phyloP scores from a whole-genome alignment of 768 basidiomycete species.

The Ramaria sp. region DNA sequence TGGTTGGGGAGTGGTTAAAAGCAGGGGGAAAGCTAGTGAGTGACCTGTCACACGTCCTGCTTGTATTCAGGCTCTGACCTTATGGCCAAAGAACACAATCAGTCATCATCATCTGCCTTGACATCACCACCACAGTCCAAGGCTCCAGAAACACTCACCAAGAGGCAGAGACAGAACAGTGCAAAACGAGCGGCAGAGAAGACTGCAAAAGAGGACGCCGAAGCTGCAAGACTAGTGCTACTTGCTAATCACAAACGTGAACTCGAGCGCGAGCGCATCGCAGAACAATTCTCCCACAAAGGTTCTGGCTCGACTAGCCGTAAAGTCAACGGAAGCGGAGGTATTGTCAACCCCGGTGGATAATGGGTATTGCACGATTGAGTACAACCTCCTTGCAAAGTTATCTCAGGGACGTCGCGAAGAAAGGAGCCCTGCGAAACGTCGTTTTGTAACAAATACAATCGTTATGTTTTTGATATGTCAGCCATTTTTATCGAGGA shows the following conservation, averaged over 20 bases:
- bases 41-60: constrained; percentile 3
- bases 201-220: constrained; percentile 42
- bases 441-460: too few relatives aligned
- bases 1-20: constrained; percentile 66
- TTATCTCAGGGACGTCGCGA: too few relatives aligned
- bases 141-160: constrained; percentile 40
- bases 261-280: constrained; percentile 42
- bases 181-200: constrained; percentile 48
- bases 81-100: neutral
- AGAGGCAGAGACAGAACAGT: constrained; percentile 62
- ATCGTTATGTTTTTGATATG: too few relatives aligned
- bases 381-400: too few relatives aligned
- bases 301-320: neutral
- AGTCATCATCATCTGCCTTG: neutral
- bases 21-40: constrained; percentile 29
- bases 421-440: too few relatives aligned
- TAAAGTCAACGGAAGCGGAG: constrained; percentile 14
- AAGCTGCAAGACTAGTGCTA: constrained; percentile 35
- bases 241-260: constrained; percentile 52
- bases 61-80: neutral
- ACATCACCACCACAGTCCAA: constrained; percentile 16
- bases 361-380: too few relatives aligned
- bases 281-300: constrained; percentile 18
- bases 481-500: too few relatives aligned
- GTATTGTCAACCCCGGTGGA: too few relatives aligned